Evolutionary conservation across 352 stramenopile genomes (phyloP), one percentile per base, ranked within the genome.

Genomic region (Pelagophyceae sp.): DNA sequence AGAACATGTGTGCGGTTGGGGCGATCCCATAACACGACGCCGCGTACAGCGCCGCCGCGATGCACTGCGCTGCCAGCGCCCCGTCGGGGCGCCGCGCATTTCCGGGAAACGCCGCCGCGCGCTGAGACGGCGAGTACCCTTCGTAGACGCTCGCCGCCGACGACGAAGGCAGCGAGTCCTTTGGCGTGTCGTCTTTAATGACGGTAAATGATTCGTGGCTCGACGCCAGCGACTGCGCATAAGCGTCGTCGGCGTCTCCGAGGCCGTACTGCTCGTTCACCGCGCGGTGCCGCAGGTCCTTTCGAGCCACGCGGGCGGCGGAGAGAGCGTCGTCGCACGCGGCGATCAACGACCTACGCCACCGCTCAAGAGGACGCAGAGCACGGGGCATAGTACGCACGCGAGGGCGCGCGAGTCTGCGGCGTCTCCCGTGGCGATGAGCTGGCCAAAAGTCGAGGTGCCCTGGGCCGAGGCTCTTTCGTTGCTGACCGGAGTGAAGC

Each of bases 341-440:
- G 58, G 23, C 58, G 58, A 67, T 67, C 11, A 67, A 27, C 58
- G 23, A n/a, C n/a, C n/a, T n/a, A n/a, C n/a, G n/a, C n/a, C n/a
- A n/a, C n/a, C n/a, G n/a, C n/a, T n/a, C n/a, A n/a, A n/a, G n/a
- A n/a, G n/a, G n/a, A n/a, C n/a, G n/a, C n/a, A n/a, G n/a, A n/a
- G n/a, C n/a, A n/a, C n/a, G n/a, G n/a, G n/a, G n/a, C n/a, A n/a
- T n/a, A n/a, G n/a, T n/a, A n/a, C n/a, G n/a, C n/a, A n/a, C 11
- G 58, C 58, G 58, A 67, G 58, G 58, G 58, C 58, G 11, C 58
- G 58, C 23, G 58, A n/a, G 58, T 67, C 58, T 6, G 58, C 58
- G 15, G 58, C 58, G 58, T 67, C 58, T 6, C 58, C 58, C 58
- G 58, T 31, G 29, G 58, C 58, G 58, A 67, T 67, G 23, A 67